Conservation (phyloP, 140 eudicot genomes). For the Artemisia princeps region DNA sequence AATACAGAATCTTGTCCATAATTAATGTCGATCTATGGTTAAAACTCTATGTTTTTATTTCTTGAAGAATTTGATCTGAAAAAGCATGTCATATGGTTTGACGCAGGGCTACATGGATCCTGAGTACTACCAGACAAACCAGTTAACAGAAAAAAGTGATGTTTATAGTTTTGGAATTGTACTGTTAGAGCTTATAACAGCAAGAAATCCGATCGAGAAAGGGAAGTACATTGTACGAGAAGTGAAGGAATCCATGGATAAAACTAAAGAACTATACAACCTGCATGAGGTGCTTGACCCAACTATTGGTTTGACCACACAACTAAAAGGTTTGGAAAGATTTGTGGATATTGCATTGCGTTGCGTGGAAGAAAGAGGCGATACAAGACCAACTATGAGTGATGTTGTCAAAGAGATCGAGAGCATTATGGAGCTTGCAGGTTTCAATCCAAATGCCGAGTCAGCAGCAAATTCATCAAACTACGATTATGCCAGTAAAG, state of each 20-base stretch:
- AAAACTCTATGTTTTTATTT: neutral
- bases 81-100: neutral
- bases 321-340: slow-evolving; percentile 44
- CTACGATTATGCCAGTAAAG: slow-evolving; percentile 20
- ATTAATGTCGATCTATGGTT: neutral
- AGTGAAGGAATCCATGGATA: slow-evolving; percentile 50
- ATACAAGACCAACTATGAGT: slow-evolving; percentile 52
- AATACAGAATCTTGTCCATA: too few relatives aligned
- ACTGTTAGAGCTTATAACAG: slow-evolving; percentile 56
- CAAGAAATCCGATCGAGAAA: slow-evolving; percentile 51
- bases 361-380: slow-evolving; percentile 48
- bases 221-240: slow-evolving; percentile 58
- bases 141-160: slow-evolving; percentile 59
- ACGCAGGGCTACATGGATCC: slow-evolving; percentile 72
- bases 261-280: slow-evolving; percentile 36
- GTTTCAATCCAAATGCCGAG: slow-evolving; percentile 40
- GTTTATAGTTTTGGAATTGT: slow-evolving; percentile 69
- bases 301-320: slow-evolving; percentile 27
- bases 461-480: slow-evolving; percentile 31
- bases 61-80: neutral
- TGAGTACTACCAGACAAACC: slow-evolving; percentile 65
- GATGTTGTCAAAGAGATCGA: slow-evolving; percentile 65
- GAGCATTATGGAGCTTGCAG: slow-evolving; percentile 45
- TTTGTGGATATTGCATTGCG: slow-evolving; percentile 47
- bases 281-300: slow-evolving; percentile 54